Base-by-base conservation (phyloP, 352 stramenopile genomes). In the Phytophthora litchii region DNA sequence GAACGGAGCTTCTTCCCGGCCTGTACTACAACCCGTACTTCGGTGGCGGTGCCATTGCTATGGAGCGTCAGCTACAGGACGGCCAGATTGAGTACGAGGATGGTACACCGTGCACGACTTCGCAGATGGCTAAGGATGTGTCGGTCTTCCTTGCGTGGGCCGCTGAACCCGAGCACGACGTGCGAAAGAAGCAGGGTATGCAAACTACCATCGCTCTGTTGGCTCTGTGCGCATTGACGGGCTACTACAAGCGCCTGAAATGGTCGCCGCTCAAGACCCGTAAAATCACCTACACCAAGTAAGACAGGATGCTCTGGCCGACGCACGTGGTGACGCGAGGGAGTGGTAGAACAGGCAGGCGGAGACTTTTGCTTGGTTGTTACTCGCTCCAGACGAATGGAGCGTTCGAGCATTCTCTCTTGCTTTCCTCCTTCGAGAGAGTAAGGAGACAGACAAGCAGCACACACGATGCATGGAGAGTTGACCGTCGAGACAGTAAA, bases 11-110 rank as follows among this genome's bases (percentile, higher is more conserved):
- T 13, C 67, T 89, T 31, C 60, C 65, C 13, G 88, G 89, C 20
- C 86, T 98, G 19, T 97, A 99, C 82, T 99, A 99, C 89, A 99
- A 99, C 83, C 97, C 97, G 27, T 99, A 99, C 86, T 99, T 99
- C 62, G 88, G 94, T 19, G 97, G 97, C 36, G 96, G 97, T 57
- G 94, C 94, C 41, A 99, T 99, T 84, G 95, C 95, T 64, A 99
- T 99, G 97, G 95, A 97, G 57, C 94, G 96, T 54, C 97, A 98
- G 72, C 81, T 99, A 41, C 87, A 94, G 72, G 97, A 99, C 70
- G 97, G 95, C 42, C 95, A 98, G 72, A 84, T 99, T 20, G 96
- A 99, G 63, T 99, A 99, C 73, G 92, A 98, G 35, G 97, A 99
- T 58, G 97, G 97, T 58, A 99, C 97, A 47, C 86, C 88, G 12